Evolutionary conservation across 2,329 filamentous ascomycete genomes (phyloP), one percentile per base, ranked within the genome.

Genomic region (Alternaria triticimaculans): DNA sequence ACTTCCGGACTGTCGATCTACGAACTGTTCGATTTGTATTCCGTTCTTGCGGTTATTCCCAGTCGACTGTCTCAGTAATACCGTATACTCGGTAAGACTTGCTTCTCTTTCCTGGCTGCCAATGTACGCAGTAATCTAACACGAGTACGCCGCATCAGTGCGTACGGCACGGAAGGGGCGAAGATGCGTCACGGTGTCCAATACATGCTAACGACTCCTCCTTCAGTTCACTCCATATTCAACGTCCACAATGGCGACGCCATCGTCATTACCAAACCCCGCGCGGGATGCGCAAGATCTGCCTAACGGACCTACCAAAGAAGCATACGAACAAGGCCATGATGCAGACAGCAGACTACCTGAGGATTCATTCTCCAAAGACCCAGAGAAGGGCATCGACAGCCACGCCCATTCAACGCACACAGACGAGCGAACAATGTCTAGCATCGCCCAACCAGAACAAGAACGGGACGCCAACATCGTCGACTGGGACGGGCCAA

Each of bases 401-500:
- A 72, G 71, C 58, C 61, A 68, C 11, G 55, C 68, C 55, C 65
- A 65, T 6, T 77, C 76, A 26, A 73, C 72, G 44, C 61, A 70
- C 54, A 71, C 69, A 58, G 72, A 74, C 48, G 72, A 75, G 33
- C 62, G 49, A 59, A 77, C 71, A 55, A 51, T 78, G 5, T 69
- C 64, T 15, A 63, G 30, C 18, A 62, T 63, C 10, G 61, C 48
- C 18, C 45, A 61, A n/a, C 49, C 30, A 46, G 56, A 53, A 53
- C 64, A 71, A 58, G 59, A 62, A 50, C 49, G 14, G 20, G 72
- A 78, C 63, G 67, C 75, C 12, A 67, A 80, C 58, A 65, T 78
- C 9, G 71, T 79, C 20, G 75, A 76, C 48, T 79, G 77, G 78
- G 74, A 77, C 46, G 75, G 74, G 0, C 73, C 73, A 6, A 75